These are phyloP conservation scores for Starmerella kuoi DNA, from an alignment of 805 yeast species.

Conservation along the genomic window DNA sequence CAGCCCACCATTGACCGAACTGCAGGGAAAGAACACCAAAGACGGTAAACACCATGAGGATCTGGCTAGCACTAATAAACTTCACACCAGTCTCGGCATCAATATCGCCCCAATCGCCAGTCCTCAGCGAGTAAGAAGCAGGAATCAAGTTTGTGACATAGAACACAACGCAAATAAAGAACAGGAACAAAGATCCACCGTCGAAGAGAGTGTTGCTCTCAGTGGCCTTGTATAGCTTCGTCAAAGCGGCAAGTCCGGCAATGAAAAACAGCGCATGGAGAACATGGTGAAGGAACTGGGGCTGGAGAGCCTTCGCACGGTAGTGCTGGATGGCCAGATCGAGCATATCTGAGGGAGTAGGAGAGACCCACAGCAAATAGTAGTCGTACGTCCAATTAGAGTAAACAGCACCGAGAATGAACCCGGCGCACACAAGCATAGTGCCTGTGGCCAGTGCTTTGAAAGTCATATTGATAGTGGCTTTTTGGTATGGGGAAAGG, in stretches of 20 bases:
- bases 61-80: slow-evolving; percentile 81
- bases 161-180: slow-evolving; percentile 59
- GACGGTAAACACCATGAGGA: slow-evolving; percentile 57
- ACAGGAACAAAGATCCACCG: slow-evolving; percentile 70
- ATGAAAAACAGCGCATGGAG: slow-evolving; percentile 49
- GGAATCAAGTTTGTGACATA: slow-evolving; percentile 77
- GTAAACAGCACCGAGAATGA: slow-evolving; percentile 66
- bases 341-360: slow-evolving; percentile 42
- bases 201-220: slow-evolving; percentile 80
- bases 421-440: slow-evolving; percentile 42
- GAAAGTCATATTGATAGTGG: slow-evolving; percentile 26
- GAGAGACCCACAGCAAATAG: slow-evolving; percentile 54
- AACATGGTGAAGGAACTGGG: slow-evolving; percentile 44
- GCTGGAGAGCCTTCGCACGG: slow-evolving; percentile 55
- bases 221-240: slow-evolving; percentile 76
- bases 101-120: slow-evolving; percentile 90
- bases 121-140: slow-evolving; percentile 57
- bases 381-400: slow-evolving; percentile 75
- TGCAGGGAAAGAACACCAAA: slow-evolving; percentile 76
- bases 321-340: slow-evolving; percentile 61
- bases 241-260: slow-evolving; percentile 60
- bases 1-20: slow-evolving; percentile 77
- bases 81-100: slow-evolving; percentile 73
- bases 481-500: neutral
- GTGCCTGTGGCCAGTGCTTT: slow-evolving; percentile 25